These are phyloP conservation scores for Xylariaceae sp. DNA, from an alignment of 2,329 filamentous ascomycete species.

Conservation along the genomic window DNA sequence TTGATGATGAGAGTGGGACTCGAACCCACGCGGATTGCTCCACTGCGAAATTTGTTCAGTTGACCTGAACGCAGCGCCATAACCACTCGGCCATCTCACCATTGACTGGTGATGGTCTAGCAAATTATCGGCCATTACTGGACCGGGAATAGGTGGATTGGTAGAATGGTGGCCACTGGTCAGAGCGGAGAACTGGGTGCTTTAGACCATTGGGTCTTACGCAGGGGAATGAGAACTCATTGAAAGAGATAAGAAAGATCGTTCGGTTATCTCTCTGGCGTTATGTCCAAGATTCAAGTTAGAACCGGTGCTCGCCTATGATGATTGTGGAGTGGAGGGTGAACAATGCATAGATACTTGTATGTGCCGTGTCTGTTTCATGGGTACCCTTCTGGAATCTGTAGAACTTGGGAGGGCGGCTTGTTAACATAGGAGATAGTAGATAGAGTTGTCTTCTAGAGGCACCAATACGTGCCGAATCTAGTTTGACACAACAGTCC, in stretches of 20 bases:
- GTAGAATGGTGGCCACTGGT: too few species aligned
- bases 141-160: too few species aligned
- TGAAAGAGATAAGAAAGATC: not conserved
- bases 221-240: too few species aligned
- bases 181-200: too few species aligned
- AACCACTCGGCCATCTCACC: constrained; percentile 45
- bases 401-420: too few species aligned
- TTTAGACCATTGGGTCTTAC: too few species aligned
- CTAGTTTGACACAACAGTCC: too few species aligned
- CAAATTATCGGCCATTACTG: not conserved
- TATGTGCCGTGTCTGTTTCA: constrained; percentile 12
- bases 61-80: constrained; percentile 45
- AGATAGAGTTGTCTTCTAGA: too few species aligned
- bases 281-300: not conserved
- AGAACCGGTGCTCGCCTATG: not conserved
- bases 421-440: too few species aligned
- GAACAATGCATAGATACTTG: not conserved
- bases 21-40: constrained; percentile 50
- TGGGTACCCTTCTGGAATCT: not conserved
- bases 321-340: not conserved
- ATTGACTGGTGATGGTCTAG: not conserved
- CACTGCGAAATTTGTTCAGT: constrained; percentile 39
- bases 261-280: not conserved
- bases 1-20: constrained; percentile 47
- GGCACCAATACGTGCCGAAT: too few species aligned